Evolutionary conservation across 805 yeast genomes (phyloP).

Genomic region (Komagataella mondaviorum): DNA sequence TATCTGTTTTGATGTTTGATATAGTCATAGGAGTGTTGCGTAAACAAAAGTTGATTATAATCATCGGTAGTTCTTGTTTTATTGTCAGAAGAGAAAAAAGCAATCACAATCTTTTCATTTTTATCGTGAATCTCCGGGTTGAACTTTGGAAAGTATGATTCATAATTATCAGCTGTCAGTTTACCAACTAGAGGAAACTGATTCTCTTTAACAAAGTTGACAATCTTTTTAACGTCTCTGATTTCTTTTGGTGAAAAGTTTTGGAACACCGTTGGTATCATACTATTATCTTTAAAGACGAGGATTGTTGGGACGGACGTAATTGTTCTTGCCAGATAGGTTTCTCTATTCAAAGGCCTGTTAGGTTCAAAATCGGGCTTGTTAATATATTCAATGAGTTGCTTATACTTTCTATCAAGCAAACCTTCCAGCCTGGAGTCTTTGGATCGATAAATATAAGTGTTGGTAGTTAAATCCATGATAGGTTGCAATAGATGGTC

Average conservation of each 20-base stretch:
- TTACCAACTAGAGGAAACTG: constrained; percentile 41
- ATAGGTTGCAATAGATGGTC: constrained; percentile 48
- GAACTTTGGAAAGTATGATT: constrained; percentile 21
- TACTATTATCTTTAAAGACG: constrained; percentile 42
- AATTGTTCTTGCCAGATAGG: constrained; percentile 35
- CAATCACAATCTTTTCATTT: constrained; percentile 32
- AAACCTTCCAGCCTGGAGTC: constrained; percentile 26
- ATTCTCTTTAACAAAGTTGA: constrained; percentile 34
- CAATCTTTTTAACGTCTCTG: constrained; percentile 32
- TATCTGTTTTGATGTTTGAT: constrained; percentile 23
- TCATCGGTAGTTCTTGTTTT: constrained; percentile 2
- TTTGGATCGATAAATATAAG: constrained; percentile 38
- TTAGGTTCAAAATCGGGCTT: constrained; percentile 21
- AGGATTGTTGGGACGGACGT: constrained; percentile 51
- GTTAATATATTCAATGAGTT: constrained; percentile 28
- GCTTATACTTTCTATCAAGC: constrained; percentile 19
- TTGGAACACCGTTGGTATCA: constrained; percentile 38
- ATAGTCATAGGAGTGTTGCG: constrained; percentile 31
- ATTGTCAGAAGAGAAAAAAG: constrained; percentile 17
- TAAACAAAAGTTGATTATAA: constrained; percentile 20
- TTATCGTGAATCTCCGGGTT: constrained; percentile 12
- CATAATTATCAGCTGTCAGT: constrained; percentile 25
- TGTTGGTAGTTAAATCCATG: constrained; percentile 40
- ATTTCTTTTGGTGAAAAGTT: constrained; percentile 53
- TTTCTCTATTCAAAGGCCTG: constrained; percentile 26